These are phyloP conservation scores for Mucor racemosus DNA, from an alignment of 371 early-diverging fungal species.

Conservation along the genomic window DNA sequence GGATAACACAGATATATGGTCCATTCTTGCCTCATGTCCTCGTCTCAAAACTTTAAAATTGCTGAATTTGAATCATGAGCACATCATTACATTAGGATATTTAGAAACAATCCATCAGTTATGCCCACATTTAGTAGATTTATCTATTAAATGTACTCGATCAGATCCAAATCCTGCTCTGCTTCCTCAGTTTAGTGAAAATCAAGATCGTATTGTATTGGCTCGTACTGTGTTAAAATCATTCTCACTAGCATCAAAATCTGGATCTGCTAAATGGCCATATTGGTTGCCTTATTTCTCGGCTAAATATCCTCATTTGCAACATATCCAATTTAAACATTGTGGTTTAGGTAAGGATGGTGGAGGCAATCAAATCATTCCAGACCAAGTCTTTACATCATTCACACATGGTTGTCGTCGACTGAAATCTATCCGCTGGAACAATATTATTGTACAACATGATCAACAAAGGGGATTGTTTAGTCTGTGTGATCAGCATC, in stretches of 20 bases:
- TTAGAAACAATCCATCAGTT: constrained; percentile 21
- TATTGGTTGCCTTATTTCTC: constrained; percentile 26
- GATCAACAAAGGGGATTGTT: constrained; percentile 19
- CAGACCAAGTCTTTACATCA: constrained; percentile 1
- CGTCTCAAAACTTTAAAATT: constrained; percentile 12
- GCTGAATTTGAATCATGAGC: constrained; percentile 14
- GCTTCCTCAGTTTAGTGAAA: constrained; percentile 13
- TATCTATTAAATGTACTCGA: constrained; percentile 15
- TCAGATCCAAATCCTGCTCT: constrained; percentile 22
- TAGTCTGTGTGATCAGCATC: background rate
- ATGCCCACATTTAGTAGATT: constrained; percentile 15
- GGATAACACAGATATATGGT: constrained; percentile 14
- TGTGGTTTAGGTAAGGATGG: constrained; percentile 24
- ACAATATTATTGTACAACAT: constrained; percentile 15
- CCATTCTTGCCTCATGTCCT: constrained; percentile 15
- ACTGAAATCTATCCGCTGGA: constrained; percentile 21
- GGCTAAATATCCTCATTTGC: constrained; percentile 26
- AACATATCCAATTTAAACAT: constrained; percentile 22
- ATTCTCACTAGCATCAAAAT: constrained; percentile 23
- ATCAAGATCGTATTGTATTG: constrained; percentile 1
- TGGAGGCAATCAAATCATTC: background rate
- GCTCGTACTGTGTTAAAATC: background rate
- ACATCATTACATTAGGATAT: constrained; percentile 22
- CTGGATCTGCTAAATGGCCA: constrained; percentile 26
- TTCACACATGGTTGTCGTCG: constrained; percentile 11